Base-by-base conservation (phyloP, 768 basidiomycete genomes). In the Pisolithus marmoratus region DNA sequence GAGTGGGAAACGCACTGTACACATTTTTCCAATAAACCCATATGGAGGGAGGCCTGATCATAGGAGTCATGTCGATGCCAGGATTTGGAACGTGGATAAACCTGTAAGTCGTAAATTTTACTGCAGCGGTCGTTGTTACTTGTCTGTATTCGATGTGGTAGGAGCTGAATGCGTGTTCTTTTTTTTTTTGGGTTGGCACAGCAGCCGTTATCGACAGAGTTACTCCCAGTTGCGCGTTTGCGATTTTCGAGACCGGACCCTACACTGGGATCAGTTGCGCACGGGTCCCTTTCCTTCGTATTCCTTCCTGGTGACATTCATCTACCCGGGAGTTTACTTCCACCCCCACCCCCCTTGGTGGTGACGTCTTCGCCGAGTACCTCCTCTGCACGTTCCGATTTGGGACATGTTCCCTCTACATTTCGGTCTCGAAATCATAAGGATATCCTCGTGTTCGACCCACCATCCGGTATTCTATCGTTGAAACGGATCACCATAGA, bases 1-100 rank as follows among this genome's bases (percentile, higher is more conserved):
- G n/a, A 89, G 84, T 37, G 60, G 72, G 61, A 82, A 82, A 57
- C 65, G 81, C 51, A 86, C 81, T 0, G 67, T 84, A 20, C 88
- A 92, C 67, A 69, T 91, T 1, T 92, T 90, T 61, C 80, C 84
- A 8, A 72, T 84, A 8, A 87, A 90, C 63, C 88, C 88, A 4
- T 84, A 84, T 52, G 90, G 88, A 1, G 86, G 90, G 4, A 72
- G 72, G 31, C 72, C 84, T 2, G 83, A 90, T 68, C 67, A 79
- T 29, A 64, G 65, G 31, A 84, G 85, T 46, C 84, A 87, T 67
- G 57, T 84, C 50, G 74, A 78, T 36, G 80, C 78, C 6, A 70
- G 71, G 60, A 82, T 89, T 0, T 64, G 70, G 61, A 86, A 90
- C 56, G 66, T 68, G 2, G 65, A 69, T 4, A 74, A 75, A 45